These are phyloP conservation scores for Aciculosporium take DNA, from an alignment of 2,329 filamentous ascomycete genomes.

Conservation along the genomic window DNA sequence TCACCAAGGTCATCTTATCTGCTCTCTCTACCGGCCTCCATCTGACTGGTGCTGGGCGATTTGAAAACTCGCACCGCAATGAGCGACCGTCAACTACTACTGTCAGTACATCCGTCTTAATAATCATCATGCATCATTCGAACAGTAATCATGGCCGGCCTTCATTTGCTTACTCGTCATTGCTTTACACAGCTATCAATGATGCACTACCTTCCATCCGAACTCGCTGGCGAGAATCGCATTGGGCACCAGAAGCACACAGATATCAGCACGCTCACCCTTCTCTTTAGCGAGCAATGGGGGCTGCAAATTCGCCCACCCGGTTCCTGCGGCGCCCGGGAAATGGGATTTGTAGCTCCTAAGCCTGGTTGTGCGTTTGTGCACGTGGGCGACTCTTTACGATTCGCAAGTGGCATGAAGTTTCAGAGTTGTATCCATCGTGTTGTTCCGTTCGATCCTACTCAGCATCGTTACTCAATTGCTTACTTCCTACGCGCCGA, in stretches of 20 bases:
- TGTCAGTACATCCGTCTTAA: constrained; percentile 2
- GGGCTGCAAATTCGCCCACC: constrained; percentile 42
- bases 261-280: constrained; percentile 39
- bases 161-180: background rate
- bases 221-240: constrained; percentile 25
- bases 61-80: constrained; percentile 38
- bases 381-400: constrained; percentile 44
- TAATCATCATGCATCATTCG: background rate
- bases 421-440: constrained; percentile 44
- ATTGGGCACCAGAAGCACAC: constrained; percentile 43
- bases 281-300: constrained; percentile 42
- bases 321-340: constrained; percentile 21
- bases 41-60: constrained; percentile 29
- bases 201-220: constrained; percentile 38
- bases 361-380: constrained; percentile 37
- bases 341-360: constrained; percentile 40
- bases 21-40: constrained; percentile 33
- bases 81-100: constrained; percentile 33
- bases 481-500: constrained; percentile 44
- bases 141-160: background rate
- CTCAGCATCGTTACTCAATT: constrained; percentile 43
- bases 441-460: constrained; percentile 36
- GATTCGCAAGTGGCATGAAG: constrained; percentile 37
- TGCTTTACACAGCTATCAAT: constrained; percentile 24
- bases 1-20: constrained; percentile 36